Conservation (phyloP, 495 filamentous ascomycete genomes). For the Neurospora terricola region DNA sequence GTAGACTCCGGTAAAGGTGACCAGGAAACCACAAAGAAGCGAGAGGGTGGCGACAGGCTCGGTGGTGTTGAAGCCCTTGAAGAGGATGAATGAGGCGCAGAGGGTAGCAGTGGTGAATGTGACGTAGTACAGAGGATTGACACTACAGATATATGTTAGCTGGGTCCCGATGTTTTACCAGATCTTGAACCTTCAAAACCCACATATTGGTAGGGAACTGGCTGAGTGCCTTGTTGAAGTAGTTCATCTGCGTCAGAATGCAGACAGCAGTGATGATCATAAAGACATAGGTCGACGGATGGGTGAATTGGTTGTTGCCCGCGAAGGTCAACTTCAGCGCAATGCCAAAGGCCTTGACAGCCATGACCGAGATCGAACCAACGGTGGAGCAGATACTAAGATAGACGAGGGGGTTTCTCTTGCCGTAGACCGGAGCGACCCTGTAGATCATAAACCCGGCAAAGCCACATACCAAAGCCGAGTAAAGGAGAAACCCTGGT, state of each 20-base stretch:
- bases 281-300: slow-evolving; percentile 94
- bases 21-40: slow-evolving; percentile 83
- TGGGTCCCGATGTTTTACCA: slow-evolving; percentile 14
- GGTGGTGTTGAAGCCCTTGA: slow-evolving; percentile 93
- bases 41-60: slow-evolving; percentile 86
- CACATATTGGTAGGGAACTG: slow-evolving; percentile 97
- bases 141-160: slow-evolving; percentile 48
- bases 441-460: slow-evolving; percentile 92
- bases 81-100: slow-evolving; percentile 93
- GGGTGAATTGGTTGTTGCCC: slow-evolving; percentile 87
- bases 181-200: background rate
- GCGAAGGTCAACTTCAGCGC: slow-evolving; percentile 85
- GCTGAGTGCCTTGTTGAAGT: slow-evolving; percentile 97
- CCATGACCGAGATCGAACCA: slow-evolving; percentile 95
- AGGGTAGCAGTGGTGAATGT: slow-evolving; percentile 97
- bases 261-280: slow-evolving; percentile 85
- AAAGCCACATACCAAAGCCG: slow-evolving; percentile 64
- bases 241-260: slow-evolving; percentile 98
- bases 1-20: slow-evolving; percentile 96
- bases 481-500: slow-evolving; percentile 80
- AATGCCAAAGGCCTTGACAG: slow-evolving; percentile 95
- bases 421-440: slow-evolving; percentile 78
- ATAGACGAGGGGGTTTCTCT: slow-evolving; percentile 89
- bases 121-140: slow-evolving; percentile 97
- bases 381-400: slow-evolving; percentile 96